A percentile compares a stretch with the other conserved stretches of the same genome.
Evolutionary conservation across 208 protist species (phyloP).

Genomic region (Leishmania major): DNA sequence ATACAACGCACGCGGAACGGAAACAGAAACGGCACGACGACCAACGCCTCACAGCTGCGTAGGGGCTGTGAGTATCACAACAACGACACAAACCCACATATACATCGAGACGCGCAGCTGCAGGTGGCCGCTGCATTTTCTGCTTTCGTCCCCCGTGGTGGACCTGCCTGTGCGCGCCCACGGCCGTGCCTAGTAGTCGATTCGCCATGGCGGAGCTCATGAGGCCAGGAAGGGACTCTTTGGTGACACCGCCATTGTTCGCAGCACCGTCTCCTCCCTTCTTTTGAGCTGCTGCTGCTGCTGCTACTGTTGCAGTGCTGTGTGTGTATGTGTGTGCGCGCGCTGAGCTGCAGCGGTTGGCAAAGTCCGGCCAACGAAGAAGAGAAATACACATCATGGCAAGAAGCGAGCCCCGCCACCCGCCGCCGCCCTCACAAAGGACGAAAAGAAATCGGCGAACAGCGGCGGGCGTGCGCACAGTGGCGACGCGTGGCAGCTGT

Average conservation of each 20-base stretch:
- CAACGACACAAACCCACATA: background rate
- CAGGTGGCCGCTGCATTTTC: background rate
- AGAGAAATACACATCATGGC: background rate
- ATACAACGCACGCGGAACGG: background rate
- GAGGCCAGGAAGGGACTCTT: background rate
- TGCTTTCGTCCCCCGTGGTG: background rate
- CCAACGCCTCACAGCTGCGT: background rate
- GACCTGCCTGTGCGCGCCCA: background rate
- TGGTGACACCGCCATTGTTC: background rate
- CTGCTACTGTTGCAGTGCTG: background rate
- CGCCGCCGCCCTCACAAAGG: background rate
- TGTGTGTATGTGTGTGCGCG: background rate
- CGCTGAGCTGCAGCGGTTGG: background rate
- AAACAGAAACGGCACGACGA: no score
- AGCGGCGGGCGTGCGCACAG: background rate
- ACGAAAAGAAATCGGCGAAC: background rate
- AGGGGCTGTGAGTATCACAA: background rate
- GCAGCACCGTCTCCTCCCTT: background rate
- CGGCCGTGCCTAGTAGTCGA: background rate
- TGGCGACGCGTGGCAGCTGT: background rate
- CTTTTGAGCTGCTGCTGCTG: background rate
- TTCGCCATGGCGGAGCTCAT: background rate
- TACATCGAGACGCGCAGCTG: background rate
- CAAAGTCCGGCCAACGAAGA: background rate
- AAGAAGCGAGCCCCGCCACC: background rate